These are phyloP conservation scores for Globisporangium ultimum DNA, from an alignment of 352 stramenopile species.

Conservation along the genomic window DNA sequence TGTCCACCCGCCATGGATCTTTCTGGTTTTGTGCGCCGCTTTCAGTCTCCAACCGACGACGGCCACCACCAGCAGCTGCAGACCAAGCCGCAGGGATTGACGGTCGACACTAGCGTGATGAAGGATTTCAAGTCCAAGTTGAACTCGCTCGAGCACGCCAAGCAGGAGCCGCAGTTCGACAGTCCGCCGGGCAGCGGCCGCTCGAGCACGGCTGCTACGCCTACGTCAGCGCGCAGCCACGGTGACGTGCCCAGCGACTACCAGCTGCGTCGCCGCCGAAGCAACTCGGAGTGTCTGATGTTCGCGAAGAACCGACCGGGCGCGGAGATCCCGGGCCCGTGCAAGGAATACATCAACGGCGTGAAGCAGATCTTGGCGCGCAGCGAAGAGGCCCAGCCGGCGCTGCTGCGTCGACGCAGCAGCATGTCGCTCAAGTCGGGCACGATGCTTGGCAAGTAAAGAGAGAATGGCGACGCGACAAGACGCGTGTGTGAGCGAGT, in stretches of 20 bases:
- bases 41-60: slow-evolving; percentile 23
- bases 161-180: slow-evolving; percentile 22
- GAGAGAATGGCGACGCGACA: background rate
- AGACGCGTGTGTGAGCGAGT: background rate
- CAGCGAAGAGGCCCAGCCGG: slow-evolving; percentile 42
- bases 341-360: slow-evolving; percentile 82
- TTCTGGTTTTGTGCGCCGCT: slow-evolving; percentile 31
- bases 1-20: slow-evolving; percentile 21
- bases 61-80: slow-evolving; percentile 14
- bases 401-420: slow-evolving; percentile 54
- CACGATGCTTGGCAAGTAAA: slow-evolving; percentile 24
- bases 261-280: slow-evolving; percentile 51
- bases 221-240: slow-evolving; percentile 30
- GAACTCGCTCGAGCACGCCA: slow-evolving; percentile 19
- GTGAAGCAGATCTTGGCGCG: slow-evolving; percentile 84
- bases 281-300: slow-evolving; percentile 79
- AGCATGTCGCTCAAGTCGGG: slow-evolving; percentile 53
- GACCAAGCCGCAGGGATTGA: slow-evolving; percentile 23
- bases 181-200: slow-evolving; percentile 12
- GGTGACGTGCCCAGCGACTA: slow-evolving; percentile 16
- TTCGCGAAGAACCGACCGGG: slow-evolving; percentile 55
- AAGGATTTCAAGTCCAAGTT: slow-evolving; percentile 23
- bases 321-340: slow-evolving; percentile 60
- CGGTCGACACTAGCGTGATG: slow-evolving; percentile 49
- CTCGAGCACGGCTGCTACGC: slow-evolving; percentile 21